Conservation (phyloP, 2,329 filamentous ascomycete species). For the Penicillium sp. region DNA sequence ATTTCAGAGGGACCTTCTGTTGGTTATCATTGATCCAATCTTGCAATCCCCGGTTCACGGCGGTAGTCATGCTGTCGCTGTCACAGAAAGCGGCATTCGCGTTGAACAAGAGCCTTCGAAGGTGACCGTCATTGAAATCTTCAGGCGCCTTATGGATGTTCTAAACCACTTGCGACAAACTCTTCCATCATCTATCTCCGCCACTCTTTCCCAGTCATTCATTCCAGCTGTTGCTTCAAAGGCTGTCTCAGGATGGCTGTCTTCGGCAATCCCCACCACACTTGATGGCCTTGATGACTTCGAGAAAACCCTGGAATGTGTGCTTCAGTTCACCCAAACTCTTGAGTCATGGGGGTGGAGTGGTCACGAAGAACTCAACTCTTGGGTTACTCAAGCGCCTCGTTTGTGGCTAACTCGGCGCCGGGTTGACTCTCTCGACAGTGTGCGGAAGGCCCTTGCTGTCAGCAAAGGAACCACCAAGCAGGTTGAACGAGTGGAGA, state of each 20-base stretch:
- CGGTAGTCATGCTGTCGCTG: slow-evolving; percentile 26
- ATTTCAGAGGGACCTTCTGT: slow-evolving; percentile 34
- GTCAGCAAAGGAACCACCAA: slow-evolving; percentile 64
- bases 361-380: slow-evolving; percentile 60
- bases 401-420: slow-evolving; percentile 83
- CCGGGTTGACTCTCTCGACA: slow-evolving; percentile 73
- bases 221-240: slow-evolving; percentile 66
- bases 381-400: slow-evolving; percentile 79
- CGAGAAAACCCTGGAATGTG: slow-evolving; percentile 64
- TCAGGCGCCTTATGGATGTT: slow-evolving; percentile 45
- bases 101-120: slow-evolving; percentile 25
- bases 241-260: slow-evolving; percentile 71
- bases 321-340: slow-evolving; percentile 61
- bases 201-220: slow-evolving; percentile 64
- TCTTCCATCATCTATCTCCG: slow-evolving; percentile 50
- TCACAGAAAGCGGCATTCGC: slow-evolving; percentile 30
- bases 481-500: slow-evolving; percentile 79
- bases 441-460: slow-evolving; percentile 66
- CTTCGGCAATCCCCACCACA: slow-evolving; percentile 70
- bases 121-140: slow-evolving; percentile 35
- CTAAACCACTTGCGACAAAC: slow-evolving; percentile 52
- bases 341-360: slow-evolving; percentile 64
- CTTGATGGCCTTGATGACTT: slow-evolving; percentile 69
- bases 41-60: slow-evolving; percentile 27
- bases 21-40: slow-evolving; percentile 34